Percentiles rank a stretch among this genome's conserved stretches.
phyloP scores from a whole-genome alignment of 2,329 filamentous ascomycete genomes.

The Penicillium sp. region DNA sequence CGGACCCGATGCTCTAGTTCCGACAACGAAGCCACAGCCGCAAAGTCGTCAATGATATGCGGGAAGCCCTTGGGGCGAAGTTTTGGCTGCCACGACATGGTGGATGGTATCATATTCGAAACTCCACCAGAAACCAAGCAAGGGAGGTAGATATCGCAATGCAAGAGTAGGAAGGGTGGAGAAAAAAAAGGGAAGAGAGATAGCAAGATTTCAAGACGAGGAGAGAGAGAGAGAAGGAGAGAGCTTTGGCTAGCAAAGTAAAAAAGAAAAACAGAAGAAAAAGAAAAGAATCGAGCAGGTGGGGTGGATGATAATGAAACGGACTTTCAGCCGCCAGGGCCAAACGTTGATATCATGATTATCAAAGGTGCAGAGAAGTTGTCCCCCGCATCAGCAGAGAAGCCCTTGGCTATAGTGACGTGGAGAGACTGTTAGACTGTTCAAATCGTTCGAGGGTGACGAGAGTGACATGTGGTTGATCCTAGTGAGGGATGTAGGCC shows the following conservation, averaged over 20 bases:
- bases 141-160: constrained; percentile 4
- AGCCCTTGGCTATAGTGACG: constrained; percentile 26
- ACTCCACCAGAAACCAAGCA: neutral
- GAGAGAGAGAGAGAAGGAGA: neutral
- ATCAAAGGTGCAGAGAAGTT: neutral
- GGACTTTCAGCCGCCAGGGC: constrained; percentile 3
- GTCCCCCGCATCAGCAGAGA: constrained; percentile 30
- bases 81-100: constrained; percentile 46
- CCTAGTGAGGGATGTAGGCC: neutral
- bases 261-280: constrained; percentile 2
- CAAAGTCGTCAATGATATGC: constrained; percentile 37
- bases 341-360: constrained; percentile 22
- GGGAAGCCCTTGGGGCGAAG: constrained; percentile 42
- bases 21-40: constrained; percentile 32
- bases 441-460: constrained; percentile 4
- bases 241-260: constrained; percentile 11
- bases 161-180: constrained; percentile 1
- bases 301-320: constrained; percentile 21
- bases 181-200: constrained; percentile 1
- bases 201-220: neutral
- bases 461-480: neutral
- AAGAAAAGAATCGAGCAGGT: constrained; percentile 18
- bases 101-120: constrained; percentile 6
- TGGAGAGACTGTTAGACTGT: constrained; percentile 34
- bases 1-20: constrained; percentile 32